phyloP scores from a whole-genome alignment of 139 green algal genomes.

The Dunaliella primolecta region DNA sequence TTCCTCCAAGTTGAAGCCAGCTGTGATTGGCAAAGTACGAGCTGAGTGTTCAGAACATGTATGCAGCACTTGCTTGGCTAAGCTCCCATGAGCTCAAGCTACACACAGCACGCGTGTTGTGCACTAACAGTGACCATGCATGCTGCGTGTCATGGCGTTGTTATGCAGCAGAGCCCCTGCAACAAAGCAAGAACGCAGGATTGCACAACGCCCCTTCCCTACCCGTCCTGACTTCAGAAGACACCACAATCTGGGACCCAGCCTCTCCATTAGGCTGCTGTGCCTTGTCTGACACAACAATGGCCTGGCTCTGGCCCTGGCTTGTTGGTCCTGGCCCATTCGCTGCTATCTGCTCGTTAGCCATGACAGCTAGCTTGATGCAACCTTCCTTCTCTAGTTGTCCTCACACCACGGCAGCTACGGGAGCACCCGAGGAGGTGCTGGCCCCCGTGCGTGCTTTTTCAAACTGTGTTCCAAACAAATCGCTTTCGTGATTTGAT shows the following conservation, averaged over 20 bases:
- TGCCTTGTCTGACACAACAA: not conserved
- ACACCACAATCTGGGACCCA: not conserved
- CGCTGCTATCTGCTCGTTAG: not conserved
- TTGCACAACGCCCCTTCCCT: not conserved
- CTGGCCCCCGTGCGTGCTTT: too few relatives aligned
- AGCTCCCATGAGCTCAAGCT: too few relatives aligned
- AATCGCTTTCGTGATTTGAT: not conserved
- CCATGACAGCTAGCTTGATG: not conserved
- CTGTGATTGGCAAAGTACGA: constrained; percentile 27
- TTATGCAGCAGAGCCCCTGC: too few relatives aligned
- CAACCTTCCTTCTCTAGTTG: not conserved
- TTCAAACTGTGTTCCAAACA: not conserved
- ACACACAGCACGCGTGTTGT: too few relatives aligned
- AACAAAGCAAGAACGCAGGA: too few relatives aligned
- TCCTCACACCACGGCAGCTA: not conserved
- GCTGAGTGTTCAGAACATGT: constrained; percentile 3
- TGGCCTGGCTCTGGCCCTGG: not conserved
- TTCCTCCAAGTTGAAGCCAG: constrained; percentile 37
- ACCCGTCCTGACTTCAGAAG: not conserved
- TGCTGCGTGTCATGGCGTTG: too few relatives aligned
- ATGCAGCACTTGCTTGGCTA: too few relatives aligned
- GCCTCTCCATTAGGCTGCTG: not conserved
- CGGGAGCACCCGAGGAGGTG: not conserved
- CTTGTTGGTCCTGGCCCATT: not conserved
- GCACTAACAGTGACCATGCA: too few relatives aligned